A percentile compares a stretch with the other conserved stretches of the same genome.
Evolutionary conservation across 441 rosid genomes (phyloP).

Genomic region (Omphalea diandra): DNA sequence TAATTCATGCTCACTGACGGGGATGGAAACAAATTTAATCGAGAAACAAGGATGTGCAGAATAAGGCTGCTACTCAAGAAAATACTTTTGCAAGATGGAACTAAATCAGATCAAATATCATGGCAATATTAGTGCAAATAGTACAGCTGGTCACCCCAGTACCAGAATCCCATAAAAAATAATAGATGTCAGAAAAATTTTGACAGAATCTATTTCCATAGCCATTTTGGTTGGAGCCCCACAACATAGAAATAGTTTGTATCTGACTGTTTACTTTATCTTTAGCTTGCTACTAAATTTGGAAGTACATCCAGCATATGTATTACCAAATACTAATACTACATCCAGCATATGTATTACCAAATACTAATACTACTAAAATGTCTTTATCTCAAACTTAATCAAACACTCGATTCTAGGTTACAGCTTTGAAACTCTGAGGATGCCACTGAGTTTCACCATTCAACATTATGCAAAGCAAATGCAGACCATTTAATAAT

Average conservation of each 20-base stretch:
- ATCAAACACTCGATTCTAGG: background rate
- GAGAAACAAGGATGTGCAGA: background rate
- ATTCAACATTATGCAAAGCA: background rate
- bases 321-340: background rate
- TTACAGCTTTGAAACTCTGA: background rate
- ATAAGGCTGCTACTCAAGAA: background rate
- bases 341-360: too few relatives aligned
- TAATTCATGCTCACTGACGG: background rate
- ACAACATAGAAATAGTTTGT: background rate
- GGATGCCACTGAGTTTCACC: background rate
- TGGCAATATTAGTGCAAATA: background rate
- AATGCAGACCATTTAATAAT: background rate
- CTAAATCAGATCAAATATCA: background rate
- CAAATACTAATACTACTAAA: background rate
- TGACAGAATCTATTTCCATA: background rate
- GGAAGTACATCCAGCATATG: too few relatives aligned
- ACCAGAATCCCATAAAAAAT: background rate
- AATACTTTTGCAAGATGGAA: background rate
- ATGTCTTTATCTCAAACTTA: too few relatives aligned
- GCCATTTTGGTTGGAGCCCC: background rate
- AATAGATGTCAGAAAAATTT: background rate
- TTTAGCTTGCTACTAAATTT: background rate
- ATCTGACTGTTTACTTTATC: too few relatives aligned
- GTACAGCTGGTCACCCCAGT: background rate
- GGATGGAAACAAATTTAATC: background rate